Conservation (phyloP, 768 basidiomycete genomes). For the Tephrocybe sp. region DNA sequence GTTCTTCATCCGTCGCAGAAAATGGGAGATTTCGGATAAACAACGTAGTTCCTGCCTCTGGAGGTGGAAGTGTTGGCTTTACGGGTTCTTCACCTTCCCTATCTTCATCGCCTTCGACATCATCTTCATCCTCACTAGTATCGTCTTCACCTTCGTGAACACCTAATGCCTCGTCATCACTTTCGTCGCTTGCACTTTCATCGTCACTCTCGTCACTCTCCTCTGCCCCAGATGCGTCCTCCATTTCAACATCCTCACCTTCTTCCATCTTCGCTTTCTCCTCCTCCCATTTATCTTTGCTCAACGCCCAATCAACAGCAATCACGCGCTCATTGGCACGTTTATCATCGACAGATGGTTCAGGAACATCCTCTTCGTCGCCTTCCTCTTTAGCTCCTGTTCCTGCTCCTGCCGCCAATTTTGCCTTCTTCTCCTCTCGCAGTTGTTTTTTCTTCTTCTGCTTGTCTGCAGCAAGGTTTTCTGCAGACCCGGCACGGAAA, state of each 20-base stretch:
- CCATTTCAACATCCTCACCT: conserved; percentile 36
- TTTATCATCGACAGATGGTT: conserved; percentile 31
- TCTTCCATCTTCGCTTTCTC: conserved; percentile 58
- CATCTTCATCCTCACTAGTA: conserved; percentile 30
- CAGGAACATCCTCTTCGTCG: conserved; percentile 26
- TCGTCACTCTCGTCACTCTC: conserved; percentile 27
- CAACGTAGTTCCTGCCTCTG: conserved; percentile 86
- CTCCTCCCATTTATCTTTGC: conserved; percentile 90
- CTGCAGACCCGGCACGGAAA: conserved; percentile 61
- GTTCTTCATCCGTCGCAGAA: conserved; percentile 88
- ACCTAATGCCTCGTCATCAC: conserved; percentile 42
- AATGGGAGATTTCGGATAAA: conserved; percentile 95
- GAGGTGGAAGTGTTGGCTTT: conserved; percentile 72
- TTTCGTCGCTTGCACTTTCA: conserved; percentile 34
- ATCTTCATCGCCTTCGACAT: conserved; percentile 29
- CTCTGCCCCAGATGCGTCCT: conserved; percentile 27
- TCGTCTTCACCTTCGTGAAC: conserved; percentile 46
- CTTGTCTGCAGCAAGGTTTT: conserved; percentile 53
- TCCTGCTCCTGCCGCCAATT: conserved; percentile 33
- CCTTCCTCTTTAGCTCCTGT: conserved; percentile 31
- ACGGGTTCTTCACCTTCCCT: conserved; percentile 41
- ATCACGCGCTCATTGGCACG: conserved; percentile 57
- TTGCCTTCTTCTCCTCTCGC: conserved; percentile 50
- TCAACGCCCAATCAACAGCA: conserved; percentile 95
- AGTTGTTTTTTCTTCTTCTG: conserved; percentile 66